Base-by-base conservation (phyloP, 2,329 filamentous ascomycete genomes). In the Orbilia oligospora region DNA sequence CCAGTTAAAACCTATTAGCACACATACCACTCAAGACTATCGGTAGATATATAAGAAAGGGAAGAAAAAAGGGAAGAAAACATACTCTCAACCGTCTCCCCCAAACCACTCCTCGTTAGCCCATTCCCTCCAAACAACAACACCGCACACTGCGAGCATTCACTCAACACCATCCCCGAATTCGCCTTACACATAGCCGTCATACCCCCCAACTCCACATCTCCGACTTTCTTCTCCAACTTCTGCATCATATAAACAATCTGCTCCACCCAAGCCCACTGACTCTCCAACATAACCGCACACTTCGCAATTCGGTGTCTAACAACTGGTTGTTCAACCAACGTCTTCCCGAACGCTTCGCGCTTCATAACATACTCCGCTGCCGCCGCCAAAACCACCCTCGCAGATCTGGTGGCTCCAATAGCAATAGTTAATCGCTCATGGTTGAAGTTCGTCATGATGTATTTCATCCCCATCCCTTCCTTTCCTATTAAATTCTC, bases 361-460 rank as follows among this genome's bases (percentile, higher is more conserved):
- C 90, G 87, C 84, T 90, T 90, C 80, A 91, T 83, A 24, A 88
- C 87, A 81, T 92, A 91, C 65, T 88, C 87, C 80, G 91, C 88
- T 0, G 90, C 90, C 0, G 88, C 83, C 14, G 86, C 84, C 0
- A 92, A 85, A 0, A 89, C 90, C 1, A 91, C 89, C 8, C 88
- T 86, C 0, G 90, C 87, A 81, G 90, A 87, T 1, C 91, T 86
- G 0, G 90, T 91, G 0, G 88, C 87, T 0, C 88, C 88, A 14
- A 93, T 88, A 0, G 89, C 87, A 80, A 93, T 92, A 16, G 87
- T 87, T 10, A 93, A 86, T 0, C 91, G 88, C 83, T 94, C 92
- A 83, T 93, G 91, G 85, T 93, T 93, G 87, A 93, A 93, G 84
- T 93, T 92, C 68, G 89, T 91, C 90, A 92, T 92, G 82, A 92